Percentiles rank a stretch among this genome's conserved stretches.
Evolutionary conservation across 345 rosid genomes (phyloP).

Genomic region (Stellera chamaejasme): DNA sequence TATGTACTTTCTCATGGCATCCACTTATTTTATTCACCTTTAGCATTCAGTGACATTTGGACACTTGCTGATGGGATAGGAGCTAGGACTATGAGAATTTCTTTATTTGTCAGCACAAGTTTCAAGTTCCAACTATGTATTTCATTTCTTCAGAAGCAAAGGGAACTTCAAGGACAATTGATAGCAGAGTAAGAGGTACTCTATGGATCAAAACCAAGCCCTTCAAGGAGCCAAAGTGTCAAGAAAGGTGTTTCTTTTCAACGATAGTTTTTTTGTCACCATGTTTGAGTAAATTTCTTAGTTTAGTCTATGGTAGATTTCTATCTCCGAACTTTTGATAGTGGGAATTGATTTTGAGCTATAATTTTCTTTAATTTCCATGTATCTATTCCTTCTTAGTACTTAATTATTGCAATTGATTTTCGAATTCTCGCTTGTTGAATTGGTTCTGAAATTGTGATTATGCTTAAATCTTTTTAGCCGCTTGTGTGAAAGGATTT

Average conservation of each 20-base stretch:
- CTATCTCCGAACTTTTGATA: no score
- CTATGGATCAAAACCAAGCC: conserved; percentile 95
- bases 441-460: no score
- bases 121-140: neutral
- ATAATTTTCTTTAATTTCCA: no score
- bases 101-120: neutral
- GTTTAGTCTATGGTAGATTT: no score
- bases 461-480: no score
- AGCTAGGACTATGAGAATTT: neutral
- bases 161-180: conserved; percentile 92
- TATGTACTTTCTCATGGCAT: conserved; percentile 15
- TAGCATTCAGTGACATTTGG: neutral
- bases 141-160: conserved; percentile 63
- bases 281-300: no score
- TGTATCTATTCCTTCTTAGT: no score
- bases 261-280: no score
- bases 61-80: neutral
- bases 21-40: neutral
- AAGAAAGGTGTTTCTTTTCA: conserved; percentile 34
- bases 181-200: conserved; percentile 92
- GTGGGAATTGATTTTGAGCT: no score
- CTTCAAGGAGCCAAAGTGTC: conserved; percentile 63
- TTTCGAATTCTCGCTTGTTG: no score
- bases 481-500: no score
- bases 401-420: no score